Evolutionary conservation across 2,329 filamentous ascomycete species (phyloP).

Genomic region (Aureobasidium pullulans): DNA sequence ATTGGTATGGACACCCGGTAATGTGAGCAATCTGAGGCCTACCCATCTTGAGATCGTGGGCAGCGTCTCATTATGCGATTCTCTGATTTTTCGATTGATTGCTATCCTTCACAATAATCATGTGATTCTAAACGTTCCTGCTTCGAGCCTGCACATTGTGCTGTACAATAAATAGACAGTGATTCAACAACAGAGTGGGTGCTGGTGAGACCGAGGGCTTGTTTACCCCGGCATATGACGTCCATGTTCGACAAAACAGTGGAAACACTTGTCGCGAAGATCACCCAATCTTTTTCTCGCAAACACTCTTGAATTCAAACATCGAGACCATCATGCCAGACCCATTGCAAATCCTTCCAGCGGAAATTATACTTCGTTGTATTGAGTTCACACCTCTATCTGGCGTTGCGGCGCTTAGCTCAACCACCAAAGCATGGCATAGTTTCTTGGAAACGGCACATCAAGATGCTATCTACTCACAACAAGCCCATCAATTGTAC

Average conservation of each 20-base stretch:
- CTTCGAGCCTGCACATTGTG: too few species aligned
- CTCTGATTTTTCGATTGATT: too few species aligned
- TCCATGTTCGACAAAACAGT: background rate
- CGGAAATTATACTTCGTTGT: constrained; percentile 35
- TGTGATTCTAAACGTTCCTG: too few species aligned
- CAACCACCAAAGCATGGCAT: constrained; percentile 32
- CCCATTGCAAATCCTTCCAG: constrained; percentile 26
- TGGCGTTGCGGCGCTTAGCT: constrained; percentile 30
- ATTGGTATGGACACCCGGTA: too few species aligned
- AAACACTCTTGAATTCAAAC: background rate
- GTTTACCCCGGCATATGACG: background rate
- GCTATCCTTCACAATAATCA: too few species aligned
- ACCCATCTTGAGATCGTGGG: too few species aligned
- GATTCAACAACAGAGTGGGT: background rate
- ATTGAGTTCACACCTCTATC: constrained; percentile 32
- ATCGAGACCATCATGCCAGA: constrained; percentile 14
- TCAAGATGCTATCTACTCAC: constrained; percentile 35
- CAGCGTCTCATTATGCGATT: too few species aligned
- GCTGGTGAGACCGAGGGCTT: background rate
- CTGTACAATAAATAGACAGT: too few species aligned
- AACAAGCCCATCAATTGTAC: constrained; percentile 25
- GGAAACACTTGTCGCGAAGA: background rate
- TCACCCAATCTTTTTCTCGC: background rate
- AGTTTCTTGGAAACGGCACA: constrained; percentile 36
- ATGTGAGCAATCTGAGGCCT: too few species aligned